phyloP scores from a whole-genome alignment of 2,329 filamentous ascomycete genomes.

The Albophoma yamanashiensis region DNA sequence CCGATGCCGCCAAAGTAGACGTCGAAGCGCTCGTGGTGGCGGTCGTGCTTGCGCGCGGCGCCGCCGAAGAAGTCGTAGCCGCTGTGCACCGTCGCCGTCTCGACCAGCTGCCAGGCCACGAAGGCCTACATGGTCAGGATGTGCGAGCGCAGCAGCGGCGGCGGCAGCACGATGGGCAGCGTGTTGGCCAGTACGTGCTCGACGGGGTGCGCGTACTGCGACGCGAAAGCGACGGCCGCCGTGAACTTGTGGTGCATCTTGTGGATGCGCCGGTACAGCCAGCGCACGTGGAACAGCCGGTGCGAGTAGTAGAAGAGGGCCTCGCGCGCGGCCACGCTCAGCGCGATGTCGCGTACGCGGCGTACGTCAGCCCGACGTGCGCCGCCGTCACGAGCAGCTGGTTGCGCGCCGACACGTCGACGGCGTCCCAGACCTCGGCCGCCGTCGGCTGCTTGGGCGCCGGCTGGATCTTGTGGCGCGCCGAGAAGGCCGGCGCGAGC shows the following conservation, averaged over 20 bases:
- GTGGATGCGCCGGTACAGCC: constrained; percentile 39
- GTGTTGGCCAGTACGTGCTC: constrained; percentile 45
- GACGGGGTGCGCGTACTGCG: constrained; percentile 46
- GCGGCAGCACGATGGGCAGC: constrained; percentile 39
- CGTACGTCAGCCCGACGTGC: constrained; percentile 10
- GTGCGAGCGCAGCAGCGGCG: constrained; percentile 33
- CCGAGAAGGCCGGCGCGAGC: constrained; percentile 34
- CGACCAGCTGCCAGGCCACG: constrained; percentile 33
- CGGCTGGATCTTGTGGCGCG: constrained; percentile 43
- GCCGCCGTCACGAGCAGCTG: constrained; percentile 29
- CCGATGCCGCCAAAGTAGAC: constrained; percentile 42
- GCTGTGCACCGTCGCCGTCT: constrained; percentile 44
- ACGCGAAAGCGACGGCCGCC: constrained; percentile 41
- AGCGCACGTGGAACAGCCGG: constrained; percentile 37
- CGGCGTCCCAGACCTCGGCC: constrained; percentile 32
- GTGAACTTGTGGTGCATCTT: constrained; percentile 46
- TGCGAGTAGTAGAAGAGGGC: constrained; percentile 45
- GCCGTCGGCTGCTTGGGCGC: constrained; percentile 35
- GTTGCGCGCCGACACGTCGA: constrained; percentile 34
- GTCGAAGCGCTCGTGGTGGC: constrained; percentile 46
- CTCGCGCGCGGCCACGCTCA: constrained; percentile 34
- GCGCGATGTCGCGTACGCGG: constrained; percentile 22
- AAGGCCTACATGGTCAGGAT: constrained; percentile 43
- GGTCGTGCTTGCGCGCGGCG: constrained; percentile 39
- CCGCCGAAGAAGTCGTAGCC: constrained; percentile 43